Evolutionary conservation across 768 basidiomycete species (phyloP).

Genomic region (Suillus clintonianus): DNA sequence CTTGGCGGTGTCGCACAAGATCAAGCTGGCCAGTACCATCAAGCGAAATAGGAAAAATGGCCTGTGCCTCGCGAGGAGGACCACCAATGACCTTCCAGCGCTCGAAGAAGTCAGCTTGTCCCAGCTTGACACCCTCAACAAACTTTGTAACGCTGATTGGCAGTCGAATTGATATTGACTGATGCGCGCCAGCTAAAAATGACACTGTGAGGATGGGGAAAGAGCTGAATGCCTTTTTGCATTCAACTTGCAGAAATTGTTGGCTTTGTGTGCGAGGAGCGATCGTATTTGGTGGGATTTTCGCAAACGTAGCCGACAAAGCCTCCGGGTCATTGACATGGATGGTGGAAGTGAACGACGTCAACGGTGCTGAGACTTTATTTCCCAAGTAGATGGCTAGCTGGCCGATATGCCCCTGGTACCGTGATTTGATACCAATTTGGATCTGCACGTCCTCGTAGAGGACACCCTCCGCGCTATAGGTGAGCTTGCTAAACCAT

Average conservation of each 20-base stretch:
- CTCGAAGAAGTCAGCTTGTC: conserved; percentile 89
- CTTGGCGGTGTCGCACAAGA: conserved; percentile 66
- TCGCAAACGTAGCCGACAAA: conserved; percentile 81
- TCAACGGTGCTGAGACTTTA: conserved; percentile 87
- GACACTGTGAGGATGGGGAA: conserved; percentile 85
- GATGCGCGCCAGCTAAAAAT: conserved; percentile 90
- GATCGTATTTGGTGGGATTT: conserved; percentile 85
- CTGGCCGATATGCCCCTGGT: conserved; percentile 92
- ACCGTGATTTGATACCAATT: conserved; percentile 94
- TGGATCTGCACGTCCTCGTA: conserved; percentile 97
- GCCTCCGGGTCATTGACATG: conserved; percentile 74
- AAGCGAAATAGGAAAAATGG: conserved; percentile 79
- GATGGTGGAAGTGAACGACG: conserved; percentile 85
- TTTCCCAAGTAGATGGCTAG: conserved; percentile 95
- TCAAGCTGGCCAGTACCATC: conserved; percentile 73
- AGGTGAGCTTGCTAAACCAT: conserved; percentile 87
- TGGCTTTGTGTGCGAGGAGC: conserved; percentile 86
- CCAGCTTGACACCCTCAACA: conserved; percentile 88
- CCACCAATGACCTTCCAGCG: conserved; percentile 98
- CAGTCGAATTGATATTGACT: conserved; percentile 78
- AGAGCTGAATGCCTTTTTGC: conserved; percentile 79
- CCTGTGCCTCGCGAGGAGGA: conserved; percentile 88
- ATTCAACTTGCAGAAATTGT: conserved; percentile 92
- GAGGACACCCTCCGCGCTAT: conserved; percentile 81
- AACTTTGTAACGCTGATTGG: conserved; percentile 92